phyloP scores from a whole-genome alignment of 192 early-diverging fungal genomes.

The Rhizoclosmatium sp. region DNA sequence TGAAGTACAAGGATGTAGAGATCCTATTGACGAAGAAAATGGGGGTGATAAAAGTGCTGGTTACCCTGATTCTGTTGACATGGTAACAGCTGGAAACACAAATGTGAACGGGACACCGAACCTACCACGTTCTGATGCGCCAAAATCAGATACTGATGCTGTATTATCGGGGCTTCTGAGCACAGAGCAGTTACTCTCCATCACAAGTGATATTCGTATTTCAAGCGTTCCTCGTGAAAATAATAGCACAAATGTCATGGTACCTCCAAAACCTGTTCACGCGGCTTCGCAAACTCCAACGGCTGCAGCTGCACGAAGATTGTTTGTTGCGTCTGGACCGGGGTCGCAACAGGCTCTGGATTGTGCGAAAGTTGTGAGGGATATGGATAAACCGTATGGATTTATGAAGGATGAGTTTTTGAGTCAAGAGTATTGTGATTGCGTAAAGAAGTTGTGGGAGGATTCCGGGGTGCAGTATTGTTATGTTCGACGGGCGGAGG shows the following conservation, averaged over 20 bases:
- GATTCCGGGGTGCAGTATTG: conserved; percentile 48
- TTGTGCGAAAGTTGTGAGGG: background rate
- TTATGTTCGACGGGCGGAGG: conserved; percentile 45
- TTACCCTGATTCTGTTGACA: background rate
- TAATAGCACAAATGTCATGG: too few relatives aligned
- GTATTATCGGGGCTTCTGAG: background rate
- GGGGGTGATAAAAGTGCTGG: background rate
- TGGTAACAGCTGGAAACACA: background rate
- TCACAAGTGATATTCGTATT: too few relatives aligned
- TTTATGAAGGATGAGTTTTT: conserved; percentile 45
- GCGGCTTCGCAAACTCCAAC: background rate
- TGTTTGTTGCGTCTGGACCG: too few relatives aligned
- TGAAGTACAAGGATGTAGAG: background rate
- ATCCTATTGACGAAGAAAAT: background rate
- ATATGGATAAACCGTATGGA: background rate
- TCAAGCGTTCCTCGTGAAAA: too few relatives aligned
- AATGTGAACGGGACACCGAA: background rate
- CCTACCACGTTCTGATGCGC: background rate
- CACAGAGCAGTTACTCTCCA: background rate
- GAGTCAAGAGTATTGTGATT: background rate
- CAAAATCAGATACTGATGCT: background rate
- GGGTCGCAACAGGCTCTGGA: too few relatives aligned
- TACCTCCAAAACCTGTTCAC: too few relatives aligned
- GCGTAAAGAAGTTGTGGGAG: conserved; percentile 44
- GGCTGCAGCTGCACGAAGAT: background rate